Percentiles rank a stretch among this genome's conserved stretches.
These are phyloP conservation scores for Aspergillus ostianus DNA, from an alignment of 495 filamentous ascomycete species.

Conservation along the genomic window DNA sequence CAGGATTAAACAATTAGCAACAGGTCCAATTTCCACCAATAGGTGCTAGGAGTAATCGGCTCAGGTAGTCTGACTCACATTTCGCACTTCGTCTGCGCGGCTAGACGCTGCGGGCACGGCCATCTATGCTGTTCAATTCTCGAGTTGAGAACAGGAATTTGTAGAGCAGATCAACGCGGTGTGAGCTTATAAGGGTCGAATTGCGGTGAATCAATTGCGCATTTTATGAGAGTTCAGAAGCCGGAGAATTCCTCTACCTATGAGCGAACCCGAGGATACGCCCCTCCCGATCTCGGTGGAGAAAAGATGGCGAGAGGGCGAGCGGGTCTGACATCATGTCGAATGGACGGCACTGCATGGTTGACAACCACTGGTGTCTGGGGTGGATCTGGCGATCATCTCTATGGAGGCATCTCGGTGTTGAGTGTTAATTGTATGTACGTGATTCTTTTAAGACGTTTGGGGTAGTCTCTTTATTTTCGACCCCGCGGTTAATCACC, in stretches of 20 bases:
- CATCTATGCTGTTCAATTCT: constrained; percentile 20
- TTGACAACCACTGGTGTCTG: background rate
- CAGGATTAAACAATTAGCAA: constrained; percentile 1
- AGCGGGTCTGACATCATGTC: constrained; percentile 34
- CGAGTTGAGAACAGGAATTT: background rate
- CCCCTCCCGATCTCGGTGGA: constrained; percentile 21
- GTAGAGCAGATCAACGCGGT: constrained; percentile 1
- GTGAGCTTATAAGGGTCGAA: constrained; percentile 10
- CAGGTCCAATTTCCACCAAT: background rate
- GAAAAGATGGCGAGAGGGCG: constrained; percentile 30
- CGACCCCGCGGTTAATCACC: background rate
- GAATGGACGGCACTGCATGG: background rate
- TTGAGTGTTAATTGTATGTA: no score
- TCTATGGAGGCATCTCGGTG: background rate
- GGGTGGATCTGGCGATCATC: background rate
- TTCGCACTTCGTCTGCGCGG: constrained; percentile 46
- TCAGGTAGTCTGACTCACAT: constrained; percentile 30
- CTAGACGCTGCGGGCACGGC: constrained; percentile 21
- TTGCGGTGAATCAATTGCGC: background rate
- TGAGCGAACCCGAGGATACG: constrained; percentile 51
- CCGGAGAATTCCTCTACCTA: background rate
- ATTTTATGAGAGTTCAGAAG: background rate
- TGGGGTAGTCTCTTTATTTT: background rate
- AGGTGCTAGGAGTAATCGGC: background rate
- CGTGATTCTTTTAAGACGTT: no score